Percentiles rank a stretch among this genome's conserved stretches.
Conservation (phyloP, 2,329 filamentous ascomycete genomes). For the Fusarium sp. region DNA sequence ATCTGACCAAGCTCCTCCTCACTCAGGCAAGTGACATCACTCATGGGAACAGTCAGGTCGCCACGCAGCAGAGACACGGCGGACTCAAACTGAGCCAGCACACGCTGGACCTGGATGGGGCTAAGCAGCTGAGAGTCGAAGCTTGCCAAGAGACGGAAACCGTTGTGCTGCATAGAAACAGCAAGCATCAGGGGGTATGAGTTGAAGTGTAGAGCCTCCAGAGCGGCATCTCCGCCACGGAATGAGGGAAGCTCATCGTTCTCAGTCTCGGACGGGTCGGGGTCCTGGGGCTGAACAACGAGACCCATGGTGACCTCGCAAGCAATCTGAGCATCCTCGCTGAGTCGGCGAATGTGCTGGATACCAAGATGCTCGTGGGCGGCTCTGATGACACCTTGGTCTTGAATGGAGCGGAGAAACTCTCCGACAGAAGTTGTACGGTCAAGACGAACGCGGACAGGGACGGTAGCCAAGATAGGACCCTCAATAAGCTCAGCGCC, state of each 20-base stretch:
- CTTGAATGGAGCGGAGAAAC: constrained; percentile 44
- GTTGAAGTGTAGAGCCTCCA: constrained; percentile 68
- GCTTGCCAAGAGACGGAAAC: constrained; percentile 69
- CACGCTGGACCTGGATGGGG: constrained; percentile 62
- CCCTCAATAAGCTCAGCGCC: constrained; percentile 47
- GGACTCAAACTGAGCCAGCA: constrained; percentile 62
- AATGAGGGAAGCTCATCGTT: constrained; percentile 53
- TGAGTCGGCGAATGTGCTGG: constrained; percentile 54
- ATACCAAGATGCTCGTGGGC: constrained; percentile 49
- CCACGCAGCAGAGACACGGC: constrained; percentile 63
- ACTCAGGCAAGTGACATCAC: constrained; percentile 50
- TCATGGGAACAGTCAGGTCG: constrained; percentile 43
- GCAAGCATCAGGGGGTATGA: constrained; percentile 73
- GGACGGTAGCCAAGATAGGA: constrained; percentile 44
- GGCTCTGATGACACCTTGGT: constrained; percentile 40
- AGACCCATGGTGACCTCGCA: constrained; percentile 67
- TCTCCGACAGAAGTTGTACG: constrained; percentile 36
- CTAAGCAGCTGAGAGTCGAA: constrained; percentile 70
- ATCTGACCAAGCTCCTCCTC: constrained; percentile 53
- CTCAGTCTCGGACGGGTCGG: constrained; percentile 14
- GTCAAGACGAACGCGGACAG: constrained; percentile 40
- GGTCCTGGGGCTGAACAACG: constrained; percentile 59
- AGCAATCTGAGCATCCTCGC: constrained; percentile 61
- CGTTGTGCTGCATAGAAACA: constrained; percentile 65
- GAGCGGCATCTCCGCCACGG: constrained; percentile 65